A percentile compares a stretch with the other conserved stretches of the same genome.
Evolutionary conservation across 2,329 filamentous ascomycete genomes (phyloP).

Genomic region (Thielaviopsis euricoi): DNA sequence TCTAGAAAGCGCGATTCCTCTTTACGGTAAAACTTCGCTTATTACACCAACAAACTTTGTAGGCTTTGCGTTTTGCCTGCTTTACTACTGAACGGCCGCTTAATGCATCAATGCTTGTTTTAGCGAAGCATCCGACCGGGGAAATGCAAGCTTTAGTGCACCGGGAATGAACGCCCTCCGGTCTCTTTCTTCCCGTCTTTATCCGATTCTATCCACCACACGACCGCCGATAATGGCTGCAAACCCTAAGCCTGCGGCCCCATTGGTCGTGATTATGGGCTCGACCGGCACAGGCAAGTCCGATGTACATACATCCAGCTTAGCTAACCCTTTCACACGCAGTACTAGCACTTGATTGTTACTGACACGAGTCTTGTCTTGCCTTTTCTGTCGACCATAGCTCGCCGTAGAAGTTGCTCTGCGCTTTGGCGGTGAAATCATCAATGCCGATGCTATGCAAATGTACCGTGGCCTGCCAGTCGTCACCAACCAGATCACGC

Average conservation of each 20-base stretch:
- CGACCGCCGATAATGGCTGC: conserved; percentile 15
- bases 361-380: background rate
- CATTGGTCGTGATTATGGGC: conserved; percentile 68
- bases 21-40: background rate
- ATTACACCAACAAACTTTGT: background rate
- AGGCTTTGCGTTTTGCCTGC: too few relatives aligned
- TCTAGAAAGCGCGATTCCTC: conserved; percentile 2
- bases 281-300: conserved; percentile 91
- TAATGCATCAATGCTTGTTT: too few relatives aligned
- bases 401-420: conserved; percentile 77
- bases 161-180: conserved; percentile 1
- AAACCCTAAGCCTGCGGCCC: conserved; percentile 27
- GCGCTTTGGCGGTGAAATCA: conserved; percentile 76
- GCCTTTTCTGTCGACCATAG: conserved; percentile 37
- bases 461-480: conserved; percentile 83
- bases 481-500: conserved; percentile 84
- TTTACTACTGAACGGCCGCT: too few relatives aligned
- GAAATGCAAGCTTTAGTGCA: background rate
- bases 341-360: background rate
- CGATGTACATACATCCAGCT: conserved; percentile 53
- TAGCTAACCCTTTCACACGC: background rate
- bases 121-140: too few relatives aligned
- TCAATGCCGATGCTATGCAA: conserved; percentile 98
- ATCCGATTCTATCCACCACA: background rate
- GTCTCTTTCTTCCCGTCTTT: background rate